Evolutionary conservation across 352 stramenopile genomes (phyloP), one percentile per base, ranked within the genome.

Genomic region (Globisporangium ultimum): DNA sequence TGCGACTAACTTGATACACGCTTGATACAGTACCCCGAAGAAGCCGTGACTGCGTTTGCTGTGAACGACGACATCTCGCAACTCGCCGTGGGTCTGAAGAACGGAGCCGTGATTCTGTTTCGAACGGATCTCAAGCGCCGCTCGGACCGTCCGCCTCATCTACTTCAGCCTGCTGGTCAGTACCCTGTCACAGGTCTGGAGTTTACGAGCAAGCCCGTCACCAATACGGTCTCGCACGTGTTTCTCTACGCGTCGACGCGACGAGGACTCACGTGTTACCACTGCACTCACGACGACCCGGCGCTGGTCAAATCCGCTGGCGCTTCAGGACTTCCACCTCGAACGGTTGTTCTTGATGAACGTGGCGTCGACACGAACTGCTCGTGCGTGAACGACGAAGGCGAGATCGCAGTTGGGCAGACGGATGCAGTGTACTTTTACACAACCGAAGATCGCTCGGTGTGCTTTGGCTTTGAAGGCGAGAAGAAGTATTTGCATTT

Each of bases 371-470:
- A 91, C 58, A 69, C 85, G 34, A 87, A 91, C 56, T 92, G 82
- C 50, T 87, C 80, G 38, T 89, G 82, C 47, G 80, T 93, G 53
- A 95, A 91, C 51, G 86, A 95, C 20, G 86, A 93, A 48, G 86
- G 84, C 22, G 84, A 95, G 47, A 85, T 95, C 12, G 84, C 83
- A 3, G 80, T 95, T 3, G 86, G 86, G 1, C 86, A 95, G 64
- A 87, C 80, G 0, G 88, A 95, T 58, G 86, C 81, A 9, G 81
- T 96, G 13, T 96, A 95, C 68, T 95, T 95, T 53, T 96, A 95
- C 77, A 92, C 82, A 20, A 88, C 80, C 1, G 87, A 96, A 64
- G 88, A 96, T 36, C 85, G 87, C 6, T 87, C 79, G 0, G 85
- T 91, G n/a, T 93, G 85, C 56, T 93, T 94, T 67, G 88, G 75